A percentile compares a stretch with the other conserved stretches of the same genome.
These are phyloP conservation scores for Puccinia novopanici DNA, from an alignment of 1,284 basidiomycete genomes.

Conservation along the genomic window DNA sequence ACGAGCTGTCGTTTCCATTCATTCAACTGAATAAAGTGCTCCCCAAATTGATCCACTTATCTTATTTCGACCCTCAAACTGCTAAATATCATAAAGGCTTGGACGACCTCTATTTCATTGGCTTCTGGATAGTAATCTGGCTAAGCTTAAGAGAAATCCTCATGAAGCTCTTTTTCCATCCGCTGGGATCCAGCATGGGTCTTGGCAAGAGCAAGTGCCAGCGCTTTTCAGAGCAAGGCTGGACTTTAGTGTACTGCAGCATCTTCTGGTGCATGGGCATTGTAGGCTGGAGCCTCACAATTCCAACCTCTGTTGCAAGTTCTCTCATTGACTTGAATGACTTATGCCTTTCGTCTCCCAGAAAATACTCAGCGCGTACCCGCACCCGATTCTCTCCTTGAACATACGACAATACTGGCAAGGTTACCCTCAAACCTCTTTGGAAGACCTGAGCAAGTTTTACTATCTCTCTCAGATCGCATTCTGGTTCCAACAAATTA, in stretches of 20 bases:
- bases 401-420: slow-evolving; percentile 50
- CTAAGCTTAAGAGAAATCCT: slow-evolving; percentile 29
- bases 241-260: slow-evolving; percentile 30
- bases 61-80: slow-evolving; percentile 37
- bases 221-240: slow-evolving; percentile 49
- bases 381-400: slow-evolving; percentile 43
- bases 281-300: not conserved
- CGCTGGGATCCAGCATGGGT: slow-evolving; percentile 17
- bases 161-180: slow-evolving; percentile 39
- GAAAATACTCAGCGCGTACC: slow-evolving; percentile 41
- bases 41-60: slow-evolving; percentile 46
- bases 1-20: slow-evolving; percentile 10
- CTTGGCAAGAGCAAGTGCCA: slow-evolving; percentile 5
- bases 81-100: slow-evolving; percentile 40
- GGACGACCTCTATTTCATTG: slow-evolving; percentile 48
- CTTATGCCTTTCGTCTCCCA: not conserved
- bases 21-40: slow-evolving; percentile 23
- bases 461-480: slow-evolving; percentile 59
- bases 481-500: slow-evolving; percentile 59
- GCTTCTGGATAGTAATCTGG: slow-evolving; percentile 46
- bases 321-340: not conserved
- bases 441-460: slow-evolving; percentile 56
- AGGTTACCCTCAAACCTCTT: slow-evolving; percentile 55
- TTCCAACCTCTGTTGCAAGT: no score
- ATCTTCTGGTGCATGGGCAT: slow-evolving; percentile 47